A percentile compares a stretch with the other conserved stretches of the same genome.
These are phyloP conservation scores for Chytriomyces sp. DNA, from an alignment of 192 early-diverging fungal species.

Conservation along the genomic window DNA sequence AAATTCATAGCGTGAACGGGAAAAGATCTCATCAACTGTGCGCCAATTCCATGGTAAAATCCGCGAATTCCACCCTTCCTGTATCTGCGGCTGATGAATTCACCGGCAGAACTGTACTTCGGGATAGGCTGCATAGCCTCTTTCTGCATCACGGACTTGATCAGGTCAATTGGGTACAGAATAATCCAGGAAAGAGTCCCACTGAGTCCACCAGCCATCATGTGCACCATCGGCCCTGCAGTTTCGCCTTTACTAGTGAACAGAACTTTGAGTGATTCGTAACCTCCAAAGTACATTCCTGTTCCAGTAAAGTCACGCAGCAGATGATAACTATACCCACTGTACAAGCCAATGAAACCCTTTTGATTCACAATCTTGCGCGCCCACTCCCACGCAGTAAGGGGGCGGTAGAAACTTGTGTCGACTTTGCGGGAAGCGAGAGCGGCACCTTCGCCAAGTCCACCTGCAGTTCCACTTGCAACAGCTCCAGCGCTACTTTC, in stretches of 20 bases:
- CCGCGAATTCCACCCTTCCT: slow-evolving; percentile 47
- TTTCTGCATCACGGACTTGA: slow-evolving; percentile 59
- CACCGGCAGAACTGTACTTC: slow-evolving; percentile 37
- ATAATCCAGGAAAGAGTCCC: slow-evolving; percentile 57
- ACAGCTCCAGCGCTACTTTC: slow-evolving; percentile 29
- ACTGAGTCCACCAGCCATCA: slow-evolving; percentile 57
- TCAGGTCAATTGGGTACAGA: slow-evolving; percentile 60
- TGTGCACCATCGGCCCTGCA: slow-evolving; percentile 46
- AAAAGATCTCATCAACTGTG: slow-evolving; percentile 57
- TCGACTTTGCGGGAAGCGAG: not conserved
- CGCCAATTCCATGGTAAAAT: slow-evolving; percentile 56
- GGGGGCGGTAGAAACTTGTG: not conserved
- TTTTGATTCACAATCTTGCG: slow-evolving; percentile 46
- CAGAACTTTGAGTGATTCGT: slow-evolving; percentile 50
- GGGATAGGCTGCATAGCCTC: slow-evolving; percentile 54
- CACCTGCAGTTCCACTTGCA: slow-evolving; percentile 40
- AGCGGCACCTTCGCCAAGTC: slow-evolving; percentile 44
- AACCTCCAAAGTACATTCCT: slow-evolving; percentile 55
- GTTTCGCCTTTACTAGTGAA: slow-evolving; percentile 28
- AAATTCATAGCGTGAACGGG: slow-evolving; percentile 60
- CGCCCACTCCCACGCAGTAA: slow-evolving; percentile 40
- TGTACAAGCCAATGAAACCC: slow-evolving; percentile 54
- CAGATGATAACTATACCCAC: slow-evolving; percentile 50
- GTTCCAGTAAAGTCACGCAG: slow-evolving; percentile 52
- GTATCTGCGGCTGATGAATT: slow-evolving; percentile 46